These are phyloP conservation scores for Lupinus albus DNA, from an alignment of 306 rosid genomes.

Conservation along the genomic window DNA sequence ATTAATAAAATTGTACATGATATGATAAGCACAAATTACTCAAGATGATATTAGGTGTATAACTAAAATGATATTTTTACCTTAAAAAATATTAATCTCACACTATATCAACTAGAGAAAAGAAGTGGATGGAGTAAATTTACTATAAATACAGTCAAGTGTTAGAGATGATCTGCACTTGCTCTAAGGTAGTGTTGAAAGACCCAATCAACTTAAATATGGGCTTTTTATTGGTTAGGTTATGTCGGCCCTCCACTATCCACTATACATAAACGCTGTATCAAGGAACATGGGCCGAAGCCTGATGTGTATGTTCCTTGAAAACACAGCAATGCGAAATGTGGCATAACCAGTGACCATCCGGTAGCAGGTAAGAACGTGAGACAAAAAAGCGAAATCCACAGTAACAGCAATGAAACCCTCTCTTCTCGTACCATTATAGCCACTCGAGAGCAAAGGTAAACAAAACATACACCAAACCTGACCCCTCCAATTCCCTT, in stretches of 20 bases:
- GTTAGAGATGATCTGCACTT: no score
- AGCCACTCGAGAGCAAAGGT: slow-evolving; percentile 43
- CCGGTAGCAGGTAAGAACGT: slow-evolving; percentile 54
- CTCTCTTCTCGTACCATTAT: slow-evolving; percentile 47
- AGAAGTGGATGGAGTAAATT: no score
- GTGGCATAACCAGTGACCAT: slow-evolving; percentile 32
- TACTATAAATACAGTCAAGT: no score
- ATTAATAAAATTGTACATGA: no score
- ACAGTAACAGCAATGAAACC: slow-evolving; percentile 34
- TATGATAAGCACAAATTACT: no score
- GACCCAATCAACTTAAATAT: background rate
- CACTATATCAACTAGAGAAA: no score
- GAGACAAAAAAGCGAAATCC: slow-evolving; percentile 31
- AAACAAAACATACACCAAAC: background rate
- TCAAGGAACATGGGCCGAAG: background rate
- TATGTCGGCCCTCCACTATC: background rate
- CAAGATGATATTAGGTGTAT: no score
- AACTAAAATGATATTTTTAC: no score
- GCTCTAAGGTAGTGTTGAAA: no score
- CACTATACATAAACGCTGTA: background rate
- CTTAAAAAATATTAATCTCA: no score
- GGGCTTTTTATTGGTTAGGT: background rate
- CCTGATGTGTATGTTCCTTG: background rate
- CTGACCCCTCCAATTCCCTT: background rate
- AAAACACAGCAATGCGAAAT: slow-evolving; percentile 8